Evolutionary conservation across 2,329 filamentous ascomycete genomes (phyloP).

Genomic region (Dryadomyces sulphureus): DNA sequence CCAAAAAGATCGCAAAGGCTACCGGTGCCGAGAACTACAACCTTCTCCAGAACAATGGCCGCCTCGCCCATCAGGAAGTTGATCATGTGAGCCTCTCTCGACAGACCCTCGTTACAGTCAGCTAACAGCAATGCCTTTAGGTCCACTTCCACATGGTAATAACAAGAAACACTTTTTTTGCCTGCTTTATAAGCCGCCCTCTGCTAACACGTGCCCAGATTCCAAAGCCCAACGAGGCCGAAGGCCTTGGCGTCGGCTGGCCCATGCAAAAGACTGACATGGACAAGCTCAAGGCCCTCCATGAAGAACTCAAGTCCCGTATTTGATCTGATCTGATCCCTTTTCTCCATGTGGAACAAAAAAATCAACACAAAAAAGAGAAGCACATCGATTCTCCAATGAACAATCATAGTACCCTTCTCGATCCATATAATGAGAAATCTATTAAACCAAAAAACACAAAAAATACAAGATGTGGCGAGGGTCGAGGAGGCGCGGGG

Average conservation of each 20-base stretch:
- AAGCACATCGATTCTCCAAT: neutral
- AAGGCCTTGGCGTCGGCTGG: constrained; percentile 65
- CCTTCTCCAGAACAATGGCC: constrained; percentile 90
- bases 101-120: neutral
- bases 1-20: constrained; percentile 73
- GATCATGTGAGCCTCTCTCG: constrained; percentile 55
- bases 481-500: neutral
- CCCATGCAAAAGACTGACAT: constrained; percentile 62
- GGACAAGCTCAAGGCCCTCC: constrained; percentile 64
- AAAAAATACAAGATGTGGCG: neutral
- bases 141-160: constrained; percentile 88
- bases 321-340: constrained; percentile 38
- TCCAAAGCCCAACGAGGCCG: constrained; percentile 73
- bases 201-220: constrained; percentile 39
- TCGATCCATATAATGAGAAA: neutral
- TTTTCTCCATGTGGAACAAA: neutral
- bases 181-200: neutral
- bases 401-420: neutral
- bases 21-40: constrained; percentile 74
- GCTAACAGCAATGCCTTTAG: constrained; percentile 22
- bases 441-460: neutral
- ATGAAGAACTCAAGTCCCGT: constrained; percentile 77
- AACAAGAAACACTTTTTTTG: neutral
- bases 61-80: constrained; percentile 80
- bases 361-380: neutral